A percentile compares a stretch with the other conserved stretches of the same genome.
Evolutionary conservation across 495 filamentous ascomycete genomes (phyloP).

Genomic region (Penicillium antarcticum): DNA sequence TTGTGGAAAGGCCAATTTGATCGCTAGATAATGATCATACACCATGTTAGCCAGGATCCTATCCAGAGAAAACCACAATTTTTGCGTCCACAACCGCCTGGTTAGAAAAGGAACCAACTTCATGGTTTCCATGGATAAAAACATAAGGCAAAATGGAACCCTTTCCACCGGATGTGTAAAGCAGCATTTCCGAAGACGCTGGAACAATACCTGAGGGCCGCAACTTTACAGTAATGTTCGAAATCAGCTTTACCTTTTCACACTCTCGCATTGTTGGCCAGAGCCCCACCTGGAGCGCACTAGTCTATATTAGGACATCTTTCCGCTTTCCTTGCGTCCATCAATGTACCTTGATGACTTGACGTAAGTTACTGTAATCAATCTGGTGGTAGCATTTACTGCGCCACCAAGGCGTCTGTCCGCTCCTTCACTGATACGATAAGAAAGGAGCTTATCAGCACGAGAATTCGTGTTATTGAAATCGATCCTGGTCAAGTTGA

Average conservation of each 20-base stretch:
- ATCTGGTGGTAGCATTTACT: conserved; percentile 89
- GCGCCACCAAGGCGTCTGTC: conserved; percentile 92
- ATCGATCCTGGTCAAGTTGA: conserved; percentile 96
- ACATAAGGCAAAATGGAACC: too few relatives aligned
- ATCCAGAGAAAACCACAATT: too few relatives aligned
- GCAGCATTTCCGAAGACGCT: too few relatives aligned
- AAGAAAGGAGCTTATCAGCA: conserved; percentile 82
- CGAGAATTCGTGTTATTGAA: conserved; percentile 85
- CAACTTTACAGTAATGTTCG: neutral
- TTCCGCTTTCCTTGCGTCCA: neutral
- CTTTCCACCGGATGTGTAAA: too few relatives aligned
- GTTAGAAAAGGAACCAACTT: too few relatives aligned
- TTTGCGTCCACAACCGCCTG: too few relatives aligned
- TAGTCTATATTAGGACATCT: neutral
- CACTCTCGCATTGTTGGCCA: neutral
- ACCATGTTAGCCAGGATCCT: too few relatives aligned
- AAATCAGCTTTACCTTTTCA: neutral
- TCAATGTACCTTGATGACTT: neutral
- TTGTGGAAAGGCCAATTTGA: too few relatives aligned
- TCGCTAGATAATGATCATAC: too few relatives aligned
- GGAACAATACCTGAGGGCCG: too few relatives aligned
- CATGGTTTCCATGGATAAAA: too few relatives aligned
- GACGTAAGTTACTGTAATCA: neutral
- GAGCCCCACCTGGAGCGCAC: neutral
- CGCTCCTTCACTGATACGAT: conserved; percentile 85